These are phyloP conservation scores for Eleusine coracana DNA, from an alignment of 176 grass and related monocot genomes.

Conservation along the genomic window DNA sequence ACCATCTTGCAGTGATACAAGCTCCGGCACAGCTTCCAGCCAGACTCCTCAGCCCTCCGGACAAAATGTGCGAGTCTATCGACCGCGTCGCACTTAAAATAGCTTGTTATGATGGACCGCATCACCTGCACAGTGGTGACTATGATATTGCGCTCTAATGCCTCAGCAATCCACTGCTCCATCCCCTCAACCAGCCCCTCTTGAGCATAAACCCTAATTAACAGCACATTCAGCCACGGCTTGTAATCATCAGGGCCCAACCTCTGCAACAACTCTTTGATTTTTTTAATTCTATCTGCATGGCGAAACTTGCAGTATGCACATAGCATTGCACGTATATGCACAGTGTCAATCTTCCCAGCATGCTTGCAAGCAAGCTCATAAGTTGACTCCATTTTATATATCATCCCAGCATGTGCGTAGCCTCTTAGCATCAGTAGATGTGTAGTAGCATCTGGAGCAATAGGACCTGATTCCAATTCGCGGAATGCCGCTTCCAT, in stretches of 20 bases:
- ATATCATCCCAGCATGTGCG: slow-evolving; percentile 60
- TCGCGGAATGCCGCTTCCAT: slow-evolving; percentile 61
- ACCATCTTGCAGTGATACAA: slow-evolving; percentile 95
- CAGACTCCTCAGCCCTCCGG: slow-evolving; percentile 58
- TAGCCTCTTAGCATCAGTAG: slow-evolving; percentile 85
- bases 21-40: slow-evolving; percentile 81
- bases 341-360: slow-evolving; percentile 29
- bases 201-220: slow-evolving; percentile 81
- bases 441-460: slow-evolving; percentile 68
- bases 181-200: slow-evolving; percentile 75
- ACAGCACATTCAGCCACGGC: slow-evolving; percentile 75
- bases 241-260: slow-evolving; percentile 69
- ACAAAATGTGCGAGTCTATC: slow-evolving; percentile 73
- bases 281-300: slow-evolving; percentile 67
- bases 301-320: slow-evolving; percentile 73
- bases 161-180: slow-evolving; percentile 71
- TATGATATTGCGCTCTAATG: slow-evolving; percentile 54
- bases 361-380: slow-evolving; percentile 48
- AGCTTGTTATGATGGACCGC: slow-evolving; percentile 66
- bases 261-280: slow-evolving; percentile 63
- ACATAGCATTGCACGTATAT: slow-evolving; percentile 78
- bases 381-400: slow-evolving; percentile 85
- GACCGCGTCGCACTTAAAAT: slow-evolving; percentile 55
- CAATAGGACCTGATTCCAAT: slow-evolving; percentile 56
- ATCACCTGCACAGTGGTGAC: slow-evolving; percentile 61